Conservation (phyloP, 2,329 filamentous ascomycete genomes). For the Niveomyces coronatus region DNA sequence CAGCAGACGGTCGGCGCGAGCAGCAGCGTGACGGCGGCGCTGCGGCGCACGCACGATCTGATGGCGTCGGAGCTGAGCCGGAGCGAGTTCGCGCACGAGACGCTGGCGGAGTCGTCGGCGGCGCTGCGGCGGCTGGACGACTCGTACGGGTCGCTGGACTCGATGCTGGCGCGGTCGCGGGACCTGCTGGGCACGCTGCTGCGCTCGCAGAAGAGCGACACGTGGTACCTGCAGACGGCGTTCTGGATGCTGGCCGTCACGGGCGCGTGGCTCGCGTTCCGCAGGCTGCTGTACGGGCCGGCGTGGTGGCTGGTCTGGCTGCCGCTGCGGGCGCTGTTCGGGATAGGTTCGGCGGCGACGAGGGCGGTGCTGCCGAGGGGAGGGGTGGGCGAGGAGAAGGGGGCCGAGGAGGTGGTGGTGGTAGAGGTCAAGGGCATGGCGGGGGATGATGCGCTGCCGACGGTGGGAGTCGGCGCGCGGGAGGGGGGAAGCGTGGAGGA, state of each 20-base stretch:
- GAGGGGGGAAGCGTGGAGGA: constrained; percentile 31
- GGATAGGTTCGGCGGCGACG: constrained; percentile 44
- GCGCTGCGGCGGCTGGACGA: constrained; percentile 74
- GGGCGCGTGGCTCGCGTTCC: constrained; percentile 75
- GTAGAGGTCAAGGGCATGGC: constrained; percentile 24
- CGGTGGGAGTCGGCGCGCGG: constrained; percentile 30
- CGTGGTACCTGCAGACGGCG: constrained; percentile 90
- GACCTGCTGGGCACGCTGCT: constrained; percentile 70
- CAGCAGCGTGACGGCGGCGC: constrained; percentile 71
- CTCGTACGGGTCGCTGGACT: constrained; percentile 70
- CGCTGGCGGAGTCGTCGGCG: constrained; percentile 71
- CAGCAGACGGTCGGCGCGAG: constrained; percentile 67
- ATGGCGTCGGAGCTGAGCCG: constrained; percentile 77
- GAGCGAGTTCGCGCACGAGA: constrained; percentile 83
- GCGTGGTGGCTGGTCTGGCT: constrained; percentile 82
- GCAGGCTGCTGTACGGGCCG: constrained; percentile 78
- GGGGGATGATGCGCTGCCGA: constrained; percentile 38
- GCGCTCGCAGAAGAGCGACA: constrained; percentile 87
- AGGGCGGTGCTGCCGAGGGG: constrained; percentile 38
- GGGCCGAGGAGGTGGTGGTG: constrained; percentile 16
- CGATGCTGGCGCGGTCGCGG: constrained; percentile 62
- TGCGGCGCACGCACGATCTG: constrained; percentile 76
- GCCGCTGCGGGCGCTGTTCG: constrained; percentile 60
- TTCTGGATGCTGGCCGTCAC: constrained; percentile 74
- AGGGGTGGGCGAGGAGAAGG: constrained; percentile 18